phyloP scores from a whole-genome alignment of 2,329 filamentous ascomycete genomes.

The Thermothelomyces thermophilus region DNA sequence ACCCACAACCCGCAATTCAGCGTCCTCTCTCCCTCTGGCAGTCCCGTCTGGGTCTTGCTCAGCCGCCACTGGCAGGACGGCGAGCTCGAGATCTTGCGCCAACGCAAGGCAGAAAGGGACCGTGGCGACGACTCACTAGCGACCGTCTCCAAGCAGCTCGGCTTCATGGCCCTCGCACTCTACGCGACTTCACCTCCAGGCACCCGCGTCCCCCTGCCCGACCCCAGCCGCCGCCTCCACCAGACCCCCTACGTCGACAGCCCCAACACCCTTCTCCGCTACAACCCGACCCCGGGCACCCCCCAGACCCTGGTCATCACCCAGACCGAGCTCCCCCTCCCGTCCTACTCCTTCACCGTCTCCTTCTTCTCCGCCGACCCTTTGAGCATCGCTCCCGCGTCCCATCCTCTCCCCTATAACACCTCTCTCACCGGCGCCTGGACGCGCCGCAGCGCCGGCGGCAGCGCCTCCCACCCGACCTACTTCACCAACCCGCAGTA shows the following conservation, averaged over 20 bases:
- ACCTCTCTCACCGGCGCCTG: constrained; percentile 60
- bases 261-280: constrained; percentile 77
- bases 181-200: constrained; percentile 58
- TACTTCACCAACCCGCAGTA: constrained; percentile 91
- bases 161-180: constrained; percentile 82
- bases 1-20: constrained; percentile 68
- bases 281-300: constrained; percentile 46
- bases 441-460: constrained; percentile 75
- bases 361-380: constrained; percentile 67
- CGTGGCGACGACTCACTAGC: constrained; percentile 33
- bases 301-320: constrained; percentile 50
- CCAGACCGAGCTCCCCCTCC: constrained; percentile 68
- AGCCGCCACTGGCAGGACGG: constrained; percentile 76
- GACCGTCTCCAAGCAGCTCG: constrained; percentile 49
- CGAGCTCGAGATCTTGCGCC: constrained; percentile 51
- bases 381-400: constrained; percentile 56
- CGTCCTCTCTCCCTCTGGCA: constrained; percentile 50
- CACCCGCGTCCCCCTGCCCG: constrained; percentile 64
- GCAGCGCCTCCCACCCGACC: constrained; percentile 67
- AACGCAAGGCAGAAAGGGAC: constrained; percentile 25
- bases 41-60: constrained; percentile 74
- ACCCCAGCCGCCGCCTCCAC: constrained; percentile 54
- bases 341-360: constrained; percentile 77
- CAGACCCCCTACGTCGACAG: constrained; percentile 88
- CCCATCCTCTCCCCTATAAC: constrained; percentile 51